Evolutionary conservation across 2,329 filamentous ascomycete species (phyloP).

Genomic region (Aspergillus melleus): DNA sequence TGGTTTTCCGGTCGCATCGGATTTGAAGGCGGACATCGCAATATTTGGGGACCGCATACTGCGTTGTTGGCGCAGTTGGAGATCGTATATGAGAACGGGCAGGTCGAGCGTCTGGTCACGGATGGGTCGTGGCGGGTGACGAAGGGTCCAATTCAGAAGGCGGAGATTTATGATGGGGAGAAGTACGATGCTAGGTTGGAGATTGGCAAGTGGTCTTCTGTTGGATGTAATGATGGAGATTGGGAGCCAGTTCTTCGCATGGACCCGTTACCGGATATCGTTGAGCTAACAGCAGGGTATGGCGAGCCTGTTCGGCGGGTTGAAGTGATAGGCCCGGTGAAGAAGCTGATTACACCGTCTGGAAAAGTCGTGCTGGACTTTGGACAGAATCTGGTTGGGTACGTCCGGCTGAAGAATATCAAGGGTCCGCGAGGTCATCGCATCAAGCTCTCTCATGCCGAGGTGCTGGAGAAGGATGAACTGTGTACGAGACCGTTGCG

Average conservation of each 20-base stretch:
- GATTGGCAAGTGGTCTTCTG: constrained; percentile 28
- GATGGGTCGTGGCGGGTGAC: constrained; percentile 12
- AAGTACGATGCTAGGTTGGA: constrained; percentile 45
- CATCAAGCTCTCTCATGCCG: constrained; percentile 10
- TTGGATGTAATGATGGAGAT: background rate
- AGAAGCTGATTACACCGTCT: constrained; percentile 35
- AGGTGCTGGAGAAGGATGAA: background rate
- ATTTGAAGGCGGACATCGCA: constrained; percentile 16
- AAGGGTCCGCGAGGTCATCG: constrained; percentile 14
- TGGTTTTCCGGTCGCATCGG: constrained; percentile 45
- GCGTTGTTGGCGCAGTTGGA: constrained; percentile 5
- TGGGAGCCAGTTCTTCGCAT: constrained; percentile 22
- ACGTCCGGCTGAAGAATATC: constrained; percentile 38
- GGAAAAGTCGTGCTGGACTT: constrained; percentile 57
- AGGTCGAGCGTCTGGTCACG: constrained; percentile 5
- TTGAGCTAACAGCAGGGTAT: constrained; percentile 7
- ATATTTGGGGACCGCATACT: constrained; percentile 18
- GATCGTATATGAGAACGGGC: constrained; percentile 2
- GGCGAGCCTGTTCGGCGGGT: constrained; percentile 40
- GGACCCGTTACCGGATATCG: constrained; percentile 11
- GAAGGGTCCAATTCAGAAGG: constrained; percentile 13
- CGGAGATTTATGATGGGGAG: constrained; percentile 56
- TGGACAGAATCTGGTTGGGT: constrained; percentile 59
- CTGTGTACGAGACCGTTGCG: background rate
- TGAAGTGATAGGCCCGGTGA: constrained; percentile 27